phyloP scores from a whole-genome alignment of 176 grass and related monocot species.

The Areca catechu region DNA sequence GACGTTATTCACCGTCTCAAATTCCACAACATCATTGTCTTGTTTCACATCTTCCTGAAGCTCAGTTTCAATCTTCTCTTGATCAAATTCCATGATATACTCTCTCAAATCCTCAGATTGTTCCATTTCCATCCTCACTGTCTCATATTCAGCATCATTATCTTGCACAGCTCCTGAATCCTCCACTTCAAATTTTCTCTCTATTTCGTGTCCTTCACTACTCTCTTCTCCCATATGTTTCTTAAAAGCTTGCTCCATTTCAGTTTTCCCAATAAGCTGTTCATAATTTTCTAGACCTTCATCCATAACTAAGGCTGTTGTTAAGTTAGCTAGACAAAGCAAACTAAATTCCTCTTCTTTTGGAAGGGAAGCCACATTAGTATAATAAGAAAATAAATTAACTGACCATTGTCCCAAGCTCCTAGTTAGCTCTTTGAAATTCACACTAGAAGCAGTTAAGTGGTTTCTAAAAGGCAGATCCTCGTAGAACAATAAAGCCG shows the following conservation, averaged over 20 bases:
- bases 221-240: neutral
- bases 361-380: slow-evolving; percentile 9
- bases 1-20: no score
- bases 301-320: slow-evolving; percentile 28
- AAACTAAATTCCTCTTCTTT: slow-evolving; percentile 28
- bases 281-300: slow-evolving; percentile 15
- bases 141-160: slow-evolving; percentile 15
- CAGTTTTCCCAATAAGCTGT: neutral
- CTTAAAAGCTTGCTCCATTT: slow-evolving; percentile 7
- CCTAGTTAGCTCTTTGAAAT: slow-evolving; percentile 20
- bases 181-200: neutral
- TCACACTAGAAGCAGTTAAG: slow-evolving; percentile 26
- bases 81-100: neutral
- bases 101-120: slow-evolving; percentile 6
- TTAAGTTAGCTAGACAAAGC: slow-evolving; percentile 41
- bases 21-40: no score
- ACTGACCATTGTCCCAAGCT: slow-evolving; percentile 50
- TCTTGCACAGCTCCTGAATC: slow-evolving; percentile 10
- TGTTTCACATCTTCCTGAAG: neutral
- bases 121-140: slow-evolving; percentile 4
- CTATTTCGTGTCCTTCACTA: neutral
- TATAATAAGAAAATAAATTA: slow-evolving; percentile 30
- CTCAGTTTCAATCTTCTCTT: slow-evolving; percentile 3
- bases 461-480: slow-evolving; percentile 35
- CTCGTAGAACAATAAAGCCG: slow-evolving; percentile 36